phyloP scores from a whole-genome alignment of 768 basidiomycete species.

The Boletus vinaceobasis region DNA sequence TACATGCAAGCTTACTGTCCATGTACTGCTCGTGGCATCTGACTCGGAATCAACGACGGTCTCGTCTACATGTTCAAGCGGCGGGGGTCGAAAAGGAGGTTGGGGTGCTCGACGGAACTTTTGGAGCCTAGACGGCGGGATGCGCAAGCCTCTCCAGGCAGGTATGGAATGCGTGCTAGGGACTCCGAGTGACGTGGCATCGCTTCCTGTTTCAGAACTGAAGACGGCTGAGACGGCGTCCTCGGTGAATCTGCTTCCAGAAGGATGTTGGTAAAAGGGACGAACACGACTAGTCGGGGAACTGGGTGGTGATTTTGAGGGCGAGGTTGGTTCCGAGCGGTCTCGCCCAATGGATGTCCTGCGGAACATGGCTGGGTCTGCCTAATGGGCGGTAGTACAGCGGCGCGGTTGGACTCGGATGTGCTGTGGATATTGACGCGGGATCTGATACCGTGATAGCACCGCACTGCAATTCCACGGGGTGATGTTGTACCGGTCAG shows the following conservation, averaged over 20 bases:
- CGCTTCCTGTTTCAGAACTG: slow-evolving; percentile 27
- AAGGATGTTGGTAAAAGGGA: slow-evolving; percentile 13
- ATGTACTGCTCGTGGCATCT: slow-evolving; percentile 1
- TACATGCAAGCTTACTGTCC: slow-evolving; percentile 15
- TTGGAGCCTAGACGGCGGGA: slow-evolving; percentile 14
- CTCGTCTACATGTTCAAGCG: not conserved
- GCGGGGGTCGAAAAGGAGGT: not conserved
- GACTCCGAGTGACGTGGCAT: slow-evolving; percentile 4
- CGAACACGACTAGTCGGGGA: slow-evolving; percentile 11
- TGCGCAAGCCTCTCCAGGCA: slow-evolving; percentile 4
- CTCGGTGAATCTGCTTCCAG: slow-evolving; percentile 30
- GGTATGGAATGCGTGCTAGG: not conserved
- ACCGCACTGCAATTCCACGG: not conserved
- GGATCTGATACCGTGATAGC: not conserved
- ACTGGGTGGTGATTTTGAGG: slow-evolving; percentile 11
- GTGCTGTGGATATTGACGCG: not conserved
- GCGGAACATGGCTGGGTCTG: slow-evolving; percentile 18
- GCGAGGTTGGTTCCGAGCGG: slow-evolving; percentile 5
- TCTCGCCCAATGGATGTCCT: slow-evolving; percentile 3
- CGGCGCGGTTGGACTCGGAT: not conserved
- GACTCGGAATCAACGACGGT: slow-evolving; percentile 3
- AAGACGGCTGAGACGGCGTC: slow-evolving; percentile 22
- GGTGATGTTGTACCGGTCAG: not conserved
- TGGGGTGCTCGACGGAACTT: slow-evolving; percentile 15
- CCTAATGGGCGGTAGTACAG: not conserved